A percentile compares a stretch with the other conserved stretches of the same genome.
These are phyloP conservation scores for Stephanodiscus minutulus DNA, from an alignment of 108 stramenopile genomes.

Conservation along the genomic window DNA sequence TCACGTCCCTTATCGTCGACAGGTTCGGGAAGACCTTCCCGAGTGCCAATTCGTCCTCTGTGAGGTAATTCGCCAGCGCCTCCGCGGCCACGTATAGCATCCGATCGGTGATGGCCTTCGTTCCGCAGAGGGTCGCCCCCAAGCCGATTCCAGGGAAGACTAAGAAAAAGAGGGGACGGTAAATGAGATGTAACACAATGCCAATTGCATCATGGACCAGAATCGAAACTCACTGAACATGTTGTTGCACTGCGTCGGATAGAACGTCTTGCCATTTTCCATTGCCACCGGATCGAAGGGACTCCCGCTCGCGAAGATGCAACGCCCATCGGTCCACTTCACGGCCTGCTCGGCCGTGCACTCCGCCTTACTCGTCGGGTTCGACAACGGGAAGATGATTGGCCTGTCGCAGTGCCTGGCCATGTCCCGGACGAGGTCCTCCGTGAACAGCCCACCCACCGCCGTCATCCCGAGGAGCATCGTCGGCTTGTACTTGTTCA, in stretches of 20 bases:
- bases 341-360: slow-evolving; percentile 97
- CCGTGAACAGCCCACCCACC: slow-evolving; percentile 82
- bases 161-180: slow-evolving; percentile 8
- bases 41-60: slow-evolving; percentile 72
- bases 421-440: slow-evolving; percentile 76
- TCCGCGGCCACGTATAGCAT: slow-evolving; percentile 92
- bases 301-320: slow-evolving; percentile 94
- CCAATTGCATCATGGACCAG: background rate
- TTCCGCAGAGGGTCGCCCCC: slow-evolving; percentile 85
- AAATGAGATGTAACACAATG: slow-evolving; percentile 5
- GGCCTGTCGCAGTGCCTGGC: slow-evolving; percentile 75
- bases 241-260: slow-evolving; percentile 95
- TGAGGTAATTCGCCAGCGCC: slow-evolving; percentile 82
- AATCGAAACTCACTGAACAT: slow-evolving; percentile 45
- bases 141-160: slow-evolving; percentile 86
- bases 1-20: slow-evolving; percentile 84
- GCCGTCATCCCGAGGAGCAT: slow-evolving; percentile 93
- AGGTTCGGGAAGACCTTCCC: slow-evolving; percentile 92
- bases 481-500: slow-evolving; percentile 88
- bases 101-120: slow-evolving; percentile 83
- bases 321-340: slow-evolving; percentile 92
- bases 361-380: slow-evolving; percentile 96
- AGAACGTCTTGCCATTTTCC: slow-evolving; percentile 65
- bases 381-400: slow-evolving; percentile 96
- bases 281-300: slow-evolving; percentile 93